Conservation (phyloP, 2,329 filamentous ascomycete genomes). For the Bimuria novae-zelandiae region DNA sequence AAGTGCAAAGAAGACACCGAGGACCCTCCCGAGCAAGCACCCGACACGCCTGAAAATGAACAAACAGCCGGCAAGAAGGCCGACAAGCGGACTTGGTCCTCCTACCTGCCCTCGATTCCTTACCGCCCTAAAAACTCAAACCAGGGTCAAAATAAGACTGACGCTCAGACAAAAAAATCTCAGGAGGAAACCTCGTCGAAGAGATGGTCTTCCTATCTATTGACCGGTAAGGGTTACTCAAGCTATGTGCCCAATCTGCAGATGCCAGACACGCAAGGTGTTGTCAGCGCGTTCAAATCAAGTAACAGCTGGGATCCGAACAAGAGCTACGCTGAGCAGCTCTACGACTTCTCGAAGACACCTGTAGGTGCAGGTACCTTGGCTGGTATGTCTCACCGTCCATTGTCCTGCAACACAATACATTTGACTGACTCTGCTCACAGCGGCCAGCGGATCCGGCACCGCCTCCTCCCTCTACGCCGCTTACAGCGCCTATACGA, state of each 20-base stretch:
- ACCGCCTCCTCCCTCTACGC: slow-evolving; percentile 55
- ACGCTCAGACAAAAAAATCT: slow-evolving; percentile 31
- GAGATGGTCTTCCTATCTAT: slow-evolving; percentile 54
- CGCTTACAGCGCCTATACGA: slow-evolving; percentile 54
- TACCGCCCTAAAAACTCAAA: slow-evolving; percentile 35
- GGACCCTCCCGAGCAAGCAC: slow-evolving; percentile 38
- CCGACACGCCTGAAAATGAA: slow-evolving; percentile 30
- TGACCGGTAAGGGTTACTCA: slow-evolving; percentile 53
- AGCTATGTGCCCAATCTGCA: slow-evolving; percentile 51
- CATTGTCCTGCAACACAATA: background rate
- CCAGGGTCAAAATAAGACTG: slow-evolving; percentile 16
- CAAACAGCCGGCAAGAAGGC: slow-evolving; percentile 21
- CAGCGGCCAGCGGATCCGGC: slow-evolving; percentile 53
- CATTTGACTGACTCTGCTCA: background rate
- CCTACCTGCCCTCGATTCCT: slow-evolving; percentile 47
- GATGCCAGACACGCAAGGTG: slow-evolving; percentile 44
- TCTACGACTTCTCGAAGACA: slow-evolving; percentile 56
- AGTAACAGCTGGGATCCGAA: slow-evolving; percentile 52
- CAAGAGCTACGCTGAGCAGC: slow-evolving; percentile 55
- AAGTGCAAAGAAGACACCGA: slow-evolving; percentile 17
- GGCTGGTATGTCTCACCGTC: slow-evolving; percentile 37
- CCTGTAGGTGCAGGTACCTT: slow-evolving; percentile 55
- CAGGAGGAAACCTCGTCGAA: slow-evolving; percentile 43
- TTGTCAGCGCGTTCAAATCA: slow-evolving; percentile 52
- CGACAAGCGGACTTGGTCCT: slow-evolving; percentile 44